Base-by-base conservation (phyloP, 1,284 basidiomycete genomes). In the Sporisorium iseilematis-ciliati region DNA sequence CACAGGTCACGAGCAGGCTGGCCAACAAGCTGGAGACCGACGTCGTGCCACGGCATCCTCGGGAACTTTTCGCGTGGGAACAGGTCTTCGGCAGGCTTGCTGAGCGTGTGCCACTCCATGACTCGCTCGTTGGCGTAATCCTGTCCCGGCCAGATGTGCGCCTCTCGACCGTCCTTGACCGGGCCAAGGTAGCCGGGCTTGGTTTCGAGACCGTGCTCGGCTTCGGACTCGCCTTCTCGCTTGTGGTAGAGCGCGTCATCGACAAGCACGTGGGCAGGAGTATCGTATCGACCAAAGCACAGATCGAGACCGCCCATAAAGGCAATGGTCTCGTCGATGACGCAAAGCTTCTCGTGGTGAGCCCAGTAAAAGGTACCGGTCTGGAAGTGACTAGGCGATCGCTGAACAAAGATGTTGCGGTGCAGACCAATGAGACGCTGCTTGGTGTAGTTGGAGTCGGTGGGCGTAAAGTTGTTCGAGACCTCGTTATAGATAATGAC, bases 21-120 rank as follows among this genome's bases (percentile, higher is more conserved):
- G 3, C 97, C 97, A 18, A 98, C 92, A 29, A 99, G 90, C 86
- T 99, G 97, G 87, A 98, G 89, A 0, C 91, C 93, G 25, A 97
- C 93, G 83, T 99, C 97, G 86, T 99, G 97, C 96, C 96, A 99
- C 25, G 97, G 95, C 94, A 99, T 98, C 29, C 97, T 89, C 1
- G 96, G 93, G 26, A 93, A 89, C 84, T 92, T 95, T 7, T 89
- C 87, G 45, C 97, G 90, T 80, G 97, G 93, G 81, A 97, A 94
- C 90, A 97, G 92, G 83, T 98, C 95, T 75, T 97, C 93, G 52
- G 92, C 90, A 0, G 96, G 96, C 85, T 95, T 97, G 82, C 91
- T 90, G 53, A 99, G 89, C 4, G 90, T 91, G 76, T 92, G 90
- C 86, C 97, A 99, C 86, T 99, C 97, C 59, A 88, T 87, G 7